A percentile compares a stretch with the other conserved stretches of the same genome.
These are phyloP conservation scores for Fusarium clavum DNA, from an alignment of 2,329 filamentous ascomycete species.

Conservation along the genomic window DNA sequence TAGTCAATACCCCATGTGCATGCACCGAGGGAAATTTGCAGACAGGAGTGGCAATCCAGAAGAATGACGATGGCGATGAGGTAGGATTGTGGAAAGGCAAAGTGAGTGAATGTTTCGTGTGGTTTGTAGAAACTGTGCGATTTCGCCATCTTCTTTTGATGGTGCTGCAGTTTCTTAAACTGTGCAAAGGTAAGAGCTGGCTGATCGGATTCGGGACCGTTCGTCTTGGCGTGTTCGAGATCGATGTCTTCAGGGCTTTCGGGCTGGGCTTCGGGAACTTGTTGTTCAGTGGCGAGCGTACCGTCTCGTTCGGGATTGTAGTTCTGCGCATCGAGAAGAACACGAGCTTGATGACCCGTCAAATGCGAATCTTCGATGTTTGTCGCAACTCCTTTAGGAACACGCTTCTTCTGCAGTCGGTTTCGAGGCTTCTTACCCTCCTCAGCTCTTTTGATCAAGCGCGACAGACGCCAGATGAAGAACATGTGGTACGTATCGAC, in stretches of 20 bases:
- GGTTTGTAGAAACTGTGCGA: slow-evolving; percentile 92
- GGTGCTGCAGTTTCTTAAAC: slow-evolving; percentile 77
- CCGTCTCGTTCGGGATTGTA: slow-evolving; percentile 28
- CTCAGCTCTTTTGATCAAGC: slow-evolving; percentile 56
- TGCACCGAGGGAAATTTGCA: slow-evolving; percentile 83
- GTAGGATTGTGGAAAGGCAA: slow-evolving; percentile 79
- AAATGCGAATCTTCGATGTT: slow-evolving; percentile 15
- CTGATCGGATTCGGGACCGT: slow-evolving; percentile 59
- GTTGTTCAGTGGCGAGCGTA: slow-evolving; percentile 23
- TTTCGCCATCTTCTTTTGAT: slow-evolving; percentile 82
- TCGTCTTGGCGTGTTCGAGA: slow-evolving; percentile 54
- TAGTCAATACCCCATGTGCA: slow-evolving; percentile 84
- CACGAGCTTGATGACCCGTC: slow-evolving; percentile 40
- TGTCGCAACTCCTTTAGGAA: slow-evolving; percentile 18
- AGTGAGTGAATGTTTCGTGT: slow-evolving; percentile 84
- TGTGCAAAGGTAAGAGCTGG: slow-evolving; percentile 74
- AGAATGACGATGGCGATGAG: slow-evolving; percentile 83
- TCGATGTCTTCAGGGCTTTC: slow-evolving; percentile 51
- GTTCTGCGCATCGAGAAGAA: slow-evolving; percentile 26
- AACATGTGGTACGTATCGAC: slow-evolving; percentile 91
- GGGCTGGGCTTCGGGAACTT: slow-evolving; percentile 56
- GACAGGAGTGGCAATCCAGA: slow-evolving; percentile 80
- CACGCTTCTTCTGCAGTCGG: slow-evolving; percentile 36
- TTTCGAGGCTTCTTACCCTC: slow-evolving; percentile 58
- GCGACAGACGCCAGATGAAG: slow-evolving; percentile 77